phyloP scores from a whole-genome alignment of 2,329 filamentous ascomycete species.

The Fusarium anguioides region DNA sequence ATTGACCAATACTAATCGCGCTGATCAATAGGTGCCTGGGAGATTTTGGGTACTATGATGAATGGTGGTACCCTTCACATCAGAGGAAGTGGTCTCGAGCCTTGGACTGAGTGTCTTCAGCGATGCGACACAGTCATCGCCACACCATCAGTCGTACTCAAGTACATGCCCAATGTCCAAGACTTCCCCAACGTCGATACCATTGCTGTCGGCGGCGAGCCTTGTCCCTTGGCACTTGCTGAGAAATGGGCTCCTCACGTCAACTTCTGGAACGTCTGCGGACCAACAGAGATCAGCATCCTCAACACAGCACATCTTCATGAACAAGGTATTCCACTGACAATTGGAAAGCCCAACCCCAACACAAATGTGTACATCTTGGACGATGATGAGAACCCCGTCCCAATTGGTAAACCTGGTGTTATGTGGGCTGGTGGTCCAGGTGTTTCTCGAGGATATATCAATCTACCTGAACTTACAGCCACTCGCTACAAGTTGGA shows the following conservation, averaged over 20 bases:
- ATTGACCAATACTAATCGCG: not conserved
- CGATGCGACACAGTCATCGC: constrained; percentile 30
- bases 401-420: constrained; percentile 60
- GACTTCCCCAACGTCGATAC: constrained; percentile 30
- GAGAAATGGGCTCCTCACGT: constrained; percentile 33
- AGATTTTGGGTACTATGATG: constrained; percentile 34
- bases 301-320: constrained; percentile 34
- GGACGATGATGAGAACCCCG: constrained; percentile 58
- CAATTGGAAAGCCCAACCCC: constrained; percentile 52
- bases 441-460: constrained; percentile 25
- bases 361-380: constrained; percentile 66
- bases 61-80: constrained; percentile 35
- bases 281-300: constrained; percentile 33
- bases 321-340: constrained; percentile 4
- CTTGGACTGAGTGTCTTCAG: constrained; percentile 30
- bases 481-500: constrained; percentile 19
- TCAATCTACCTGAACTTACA: constrained; percentile 16
- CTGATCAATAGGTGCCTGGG: constrained; percentile 19
- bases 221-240: constrained; percentile 24
- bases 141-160: constrained; percentile 29
- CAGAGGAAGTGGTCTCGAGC: constrained; percentile 26
- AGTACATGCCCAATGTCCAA: constrained; percentile 24
- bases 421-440: constrained; percentile 63
- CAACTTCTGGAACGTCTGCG: constrained; percentile 34
- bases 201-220: constrained; percentile 29